A percentile compares a stretch with the other conserved stretches of the same genome.
phyloP scores from a whole-genome alignment of 441 rosid genomes.

The Corymbia calophylla region DNA sequence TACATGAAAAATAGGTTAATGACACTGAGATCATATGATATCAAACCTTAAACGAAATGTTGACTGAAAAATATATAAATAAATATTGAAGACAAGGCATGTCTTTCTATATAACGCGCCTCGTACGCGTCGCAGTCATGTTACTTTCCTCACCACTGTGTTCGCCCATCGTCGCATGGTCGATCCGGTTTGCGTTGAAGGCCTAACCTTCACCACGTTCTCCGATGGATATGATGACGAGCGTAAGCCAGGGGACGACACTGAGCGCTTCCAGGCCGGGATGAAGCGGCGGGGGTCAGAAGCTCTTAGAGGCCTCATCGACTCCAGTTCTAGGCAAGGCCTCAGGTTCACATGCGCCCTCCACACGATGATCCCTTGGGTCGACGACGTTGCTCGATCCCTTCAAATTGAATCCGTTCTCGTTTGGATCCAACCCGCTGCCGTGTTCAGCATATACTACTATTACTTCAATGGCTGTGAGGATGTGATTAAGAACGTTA shows the following conservation, averaged over 20 bases:
- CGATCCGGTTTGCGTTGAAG: not conserved
- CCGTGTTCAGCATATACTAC: constrained; percentile 36
- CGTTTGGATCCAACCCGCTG: constrained; percentile 55
- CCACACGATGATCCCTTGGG: constrained; percentile 49
- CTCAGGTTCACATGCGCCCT: constrained; percentile 27
- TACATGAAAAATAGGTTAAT: not conserved
- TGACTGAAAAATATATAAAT: not conserved
- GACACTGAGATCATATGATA: not conserved
- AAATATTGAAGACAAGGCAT: not conserved
- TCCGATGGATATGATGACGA: constrained; percentile 60
- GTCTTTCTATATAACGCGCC: not conserved
- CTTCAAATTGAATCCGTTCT: constrained; percentile 23
- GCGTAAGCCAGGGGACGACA: constrained; percentile 2
- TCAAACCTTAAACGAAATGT: not conserved
- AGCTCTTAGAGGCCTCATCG: constrained; percentile 22
- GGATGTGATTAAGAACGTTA: not conserved
- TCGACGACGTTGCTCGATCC: constrained; percentile 27
- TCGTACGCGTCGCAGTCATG: not conserved
- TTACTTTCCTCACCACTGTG: not conserved
- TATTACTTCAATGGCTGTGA: constrained; percentile 31
- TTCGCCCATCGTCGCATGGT: not conserved
- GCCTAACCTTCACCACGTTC: constrained; percentile 18
- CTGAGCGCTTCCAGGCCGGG: constrained; percentile 8
- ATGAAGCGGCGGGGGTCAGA: constrained; percentile 28
- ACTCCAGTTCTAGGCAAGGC: constrained; percentile 2